A percentile compares a stretch with the other conserved stretches of the same genome.
Conservation (phyloP, 176 grass and related monocot genomes). For the Pharus latifolius region DNA sequence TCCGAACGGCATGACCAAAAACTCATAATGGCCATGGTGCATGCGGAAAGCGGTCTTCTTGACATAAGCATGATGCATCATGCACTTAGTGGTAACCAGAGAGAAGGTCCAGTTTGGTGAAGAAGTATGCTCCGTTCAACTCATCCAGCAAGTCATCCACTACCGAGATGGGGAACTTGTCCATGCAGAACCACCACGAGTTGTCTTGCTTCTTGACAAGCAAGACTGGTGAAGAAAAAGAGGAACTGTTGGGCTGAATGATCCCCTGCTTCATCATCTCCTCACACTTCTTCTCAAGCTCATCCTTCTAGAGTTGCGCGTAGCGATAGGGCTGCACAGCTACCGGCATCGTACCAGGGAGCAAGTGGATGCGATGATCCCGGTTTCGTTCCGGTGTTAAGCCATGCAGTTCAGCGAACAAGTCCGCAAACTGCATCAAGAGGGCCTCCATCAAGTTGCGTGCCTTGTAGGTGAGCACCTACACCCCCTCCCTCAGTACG, state of each 20-base stretch:
- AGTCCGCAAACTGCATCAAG: too few relatives aligned
- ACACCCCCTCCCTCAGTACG: too few relatives aligned
- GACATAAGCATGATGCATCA: too few relatives aligned
- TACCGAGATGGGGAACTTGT: background rate
- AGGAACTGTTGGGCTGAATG: background rate
- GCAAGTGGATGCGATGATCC: too few relatives aligned
- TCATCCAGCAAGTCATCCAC: background rate
- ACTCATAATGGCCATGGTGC: too few relatives aligned
- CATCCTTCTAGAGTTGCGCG: background rate
- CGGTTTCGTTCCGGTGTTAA: too few relatives aligned
- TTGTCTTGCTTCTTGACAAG: background rate
- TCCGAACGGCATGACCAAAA: too few relatives aligned
- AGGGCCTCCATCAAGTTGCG: background rate
- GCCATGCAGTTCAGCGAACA: too few relatives aligned
- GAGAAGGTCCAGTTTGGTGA: background rate
- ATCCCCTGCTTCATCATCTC: background rate
- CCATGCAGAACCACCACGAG: background rate
- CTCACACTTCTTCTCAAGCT: background rate
- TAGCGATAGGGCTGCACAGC: background rate
- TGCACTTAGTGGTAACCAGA: too few relatives aligned
- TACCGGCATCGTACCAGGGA: background rate
- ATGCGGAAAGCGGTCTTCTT: too few relatives aligned
- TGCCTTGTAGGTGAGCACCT: background rate
- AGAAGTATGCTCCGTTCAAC: background rate
- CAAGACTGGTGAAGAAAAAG: background rate